phyloP scores from a whole-genome alignment of 2,329 filamentous ascomycete genomes.

The Fusarium vanettenii region DNA sequence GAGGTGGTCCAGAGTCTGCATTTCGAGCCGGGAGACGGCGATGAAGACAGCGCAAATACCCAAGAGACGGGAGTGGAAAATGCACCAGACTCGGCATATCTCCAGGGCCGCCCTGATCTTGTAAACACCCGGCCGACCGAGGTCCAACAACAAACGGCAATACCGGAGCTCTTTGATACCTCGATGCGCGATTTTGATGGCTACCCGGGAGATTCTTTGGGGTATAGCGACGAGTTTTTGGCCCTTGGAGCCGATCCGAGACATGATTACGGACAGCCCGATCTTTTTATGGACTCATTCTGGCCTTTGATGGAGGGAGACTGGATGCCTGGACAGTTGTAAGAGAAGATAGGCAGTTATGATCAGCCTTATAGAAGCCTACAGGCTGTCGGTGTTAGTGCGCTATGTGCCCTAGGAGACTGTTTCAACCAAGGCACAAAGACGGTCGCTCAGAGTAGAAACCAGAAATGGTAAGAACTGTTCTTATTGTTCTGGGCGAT shows the following conservation, averaged over 20 bases:
- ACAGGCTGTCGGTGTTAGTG: no score
- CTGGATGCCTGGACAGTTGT: background rate
- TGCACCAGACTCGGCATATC: background rate
- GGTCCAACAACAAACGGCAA: background rate
- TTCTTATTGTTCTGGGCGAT: background rate
- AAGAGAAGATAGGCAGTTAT: background rate
- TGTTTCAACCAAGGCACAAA: background rate
- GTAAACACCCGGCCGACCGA: background rate
- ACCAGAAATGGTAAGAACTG: background rate
- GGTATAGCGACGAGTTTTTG: background rate
- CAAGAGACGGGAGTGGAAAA: background rate
- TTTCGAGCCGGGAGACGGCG: background rate
- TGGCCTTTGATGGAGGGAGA: slow-evolving; percentile 11
- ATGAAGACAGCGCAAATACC: background rate
- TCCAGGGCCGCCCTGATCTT: fast-evolving
- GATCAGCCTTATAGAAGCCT: no score
- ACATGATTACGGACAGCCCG: slow-evolving; percentile 8
- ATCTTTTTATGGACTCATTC: slow-evolving; percentile 28
- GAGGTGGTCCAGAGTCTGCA: slow-evolving; percentile 14
- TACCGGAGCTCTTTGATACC: background rate
- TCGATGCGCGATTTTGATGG: background rate
- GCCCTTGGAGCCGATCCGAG: background rate
- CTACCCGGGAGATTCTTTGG: background rate
- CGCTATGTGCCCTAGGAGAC: background rate
- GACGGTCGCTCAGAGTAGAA: background rate